These are phyloP conservation scores for Aspergillus sp. DNA, from an alignment of 2,329 filamentous ascomycete genomes.

Conservation along the genomic window DNA sequence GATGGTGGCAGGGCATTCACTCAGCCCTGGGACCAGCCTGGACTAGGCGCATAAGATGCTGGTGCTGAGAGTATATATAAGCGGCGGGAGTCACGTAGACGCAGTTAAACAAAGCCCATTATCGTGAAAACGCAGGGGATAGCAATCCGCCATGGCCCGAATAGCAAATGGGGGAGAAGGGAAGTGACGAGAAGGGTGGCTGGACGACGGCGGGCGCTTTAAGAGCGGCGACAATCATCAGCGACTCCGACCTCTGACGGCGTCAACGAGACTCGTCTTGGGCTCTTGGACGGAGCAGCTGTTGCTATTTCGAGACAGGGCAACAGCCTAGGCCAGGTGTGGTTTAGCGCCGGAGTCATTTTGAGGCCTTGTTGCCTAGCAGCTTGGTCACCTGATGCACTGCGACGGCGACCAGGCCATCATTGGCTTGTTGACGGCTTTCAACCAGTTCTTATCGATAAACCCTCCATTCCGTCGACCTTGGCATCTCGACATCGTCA, in stretches of 20 bases:
- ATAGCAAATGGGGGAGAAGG: slow-evolving; percentile 11
- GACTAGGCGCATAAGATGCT: slow-evolving; percentile 15
- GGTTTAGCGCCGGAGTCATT: slow-evolving; percentile 25
- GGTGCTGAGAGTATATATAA: slow-evolving; percentile 4
- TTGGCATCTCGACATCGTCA: slow-evolving; percentile 11
- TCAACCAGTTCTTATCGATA: slow-evolving; percentile 27
- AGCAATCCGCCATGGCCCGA: slow-evolving; percentile 17
- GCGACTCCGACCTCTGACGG: background rate
- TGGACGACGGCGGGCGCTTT: slow-evolving; percentile 24
- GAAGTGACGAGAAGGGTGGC: slow-evolving; percentile 20
- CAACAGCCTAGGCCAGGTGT: slow-evolving; percentile 18
- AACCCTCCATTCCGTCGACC: slow-evolving; percentile 10
- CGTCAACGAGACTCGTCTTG: background rate
- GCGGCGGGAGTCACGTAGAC: slow-evolving; percentile 8
- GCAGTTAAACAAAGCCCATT: slow-evolving; percentile 9
- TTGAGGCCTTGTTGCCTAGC: slow-evolving; percentile 18
- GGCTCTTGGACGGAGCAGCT: slow-evolving; percentile 19
- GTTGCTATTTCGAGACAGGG: slow-evolving; percentile 35
- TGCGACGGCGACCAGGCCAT: background rate
- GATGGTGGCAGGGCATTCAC: background rate
- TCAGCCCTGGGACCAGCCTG: slow-evolving; percentile 19
- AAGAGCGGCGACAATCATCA: slow-evolving; percentile 17
- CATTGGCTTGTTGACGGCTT: too few species aligned
- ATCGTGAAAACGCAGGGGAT: slow-evolving; percentile 2
- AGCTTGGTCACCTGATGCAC: background rate